Percentiles rank a stretch among this genome's conserved stretches.
Conservation (phyloP, 176 grass and related monocot species). For the Poa annua region DNA sequence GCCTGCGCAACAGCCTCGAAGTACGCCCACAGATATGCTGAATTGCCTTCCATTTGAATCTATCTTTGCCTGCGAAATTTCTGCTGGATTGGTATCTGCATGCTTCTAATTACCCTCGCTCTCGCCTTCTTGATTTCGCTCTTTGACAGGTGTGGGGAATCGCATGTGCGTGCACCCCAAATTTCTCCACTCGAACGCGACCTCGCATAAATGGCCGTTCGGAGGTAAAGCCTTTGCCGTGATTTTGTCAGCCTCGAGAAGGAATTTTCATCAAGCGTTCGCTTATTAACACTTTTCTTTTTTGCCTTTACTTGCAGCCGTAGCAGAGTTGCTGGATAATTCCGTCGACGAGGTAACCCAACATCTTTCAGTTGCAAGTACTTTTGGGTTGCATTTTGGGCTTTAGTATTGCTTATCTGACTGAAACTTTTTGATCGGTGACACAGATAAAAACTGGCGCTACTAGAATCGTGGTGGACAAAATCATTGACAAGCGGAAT, state of each 20-base stretch:
- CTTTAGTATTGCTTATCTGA: neutral
- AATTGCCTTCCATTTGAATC: neutral
- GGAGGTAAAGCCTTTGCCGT: slow-evolving; percentile 48
- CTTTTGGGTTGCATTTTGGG: neutral
- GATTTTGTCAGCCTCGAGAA: neutral
- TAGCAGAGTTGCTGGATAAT: slow-evolving; percentile 72
- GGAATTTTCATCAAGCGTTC: neutral
- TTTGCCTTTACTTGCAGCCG: slow-evolving; percentile 41
- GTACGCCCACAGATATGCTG: slow-evolving; percentile 13
- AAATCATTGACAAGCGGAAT: slow-evolving; percentile 50
- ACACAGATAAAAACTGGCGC: slow-evolving; percentile 70
- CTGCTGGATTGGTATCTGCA: neutral
- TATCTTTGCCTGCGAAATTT: neutral
- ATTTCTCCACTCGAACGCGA: slow-evolving; percentile 77
- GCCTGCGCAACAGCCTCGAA: slow-evolving; percentile 24
- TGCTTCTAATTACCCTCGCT: neutral
- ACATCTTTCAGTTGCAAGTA: neutral
- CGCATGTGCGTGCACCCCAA: slow-evolving; percentile 64
- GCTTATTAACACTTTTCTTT: neutral
- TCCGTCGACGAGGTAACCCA: slow-evolving; percentile 58
- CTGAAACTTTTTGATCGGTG: slow-evolving; percentile 24
- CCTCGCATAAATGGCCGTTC: slow-evolving; percentile 77
- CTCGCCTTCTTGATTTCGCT: neutral
- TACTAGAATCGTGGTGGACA: slow-evolving; percentile 65
- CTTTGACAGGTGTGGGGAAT: slow-evolving; percentile 44